Conservation (phyloP, 768 basidiomycete species). For the Lentinus tigrinus region DNA sequence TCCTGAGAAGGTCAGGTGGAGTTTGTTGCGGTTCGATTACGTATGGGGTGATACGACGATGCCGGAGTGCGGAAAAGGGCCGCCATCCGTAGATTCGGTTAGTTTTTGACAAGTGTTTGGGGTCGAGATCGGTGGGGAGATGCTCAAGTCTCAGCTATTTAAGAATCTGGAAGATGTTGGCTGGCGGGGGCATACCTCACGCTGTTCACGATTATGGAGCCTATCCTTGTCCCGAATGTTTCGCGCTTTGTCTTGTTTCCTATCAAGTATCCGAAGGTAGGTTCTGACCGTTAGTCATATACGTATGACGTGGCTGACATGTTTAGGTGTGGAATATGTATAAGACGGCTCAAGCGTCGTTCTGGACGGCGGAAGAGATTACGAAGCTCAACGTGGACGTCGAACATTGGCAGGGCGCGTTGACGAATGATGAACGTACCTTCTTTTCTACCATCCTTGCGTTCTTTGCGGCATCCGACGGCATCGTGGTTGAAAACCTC, state of each 20-base stretch:
- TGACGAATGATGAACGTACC: constrained; percentile 48
- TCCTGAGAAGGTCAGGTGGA: too few species aligned
- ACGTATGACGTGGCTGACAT: too few species aligned
- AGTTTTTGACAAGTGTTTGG: too few species aligned
- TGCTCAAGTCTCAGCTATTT: too few species aligned
- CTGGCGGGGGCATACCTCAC: too few species aligned
- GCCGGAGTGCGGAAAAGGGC: too few species aligned
- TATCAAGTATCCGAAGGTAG: neutral
- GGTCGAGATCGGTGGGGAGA: too few species aligned
- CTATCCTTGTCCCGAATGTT: neutral
- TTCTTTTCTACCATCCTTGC: constrained; percentile 53
- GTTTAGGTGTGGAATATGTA: constrained; percentile 50
- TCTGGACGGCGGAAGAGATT: constrained; percentile 48
- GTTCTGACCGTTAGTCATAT: too few species aligned
- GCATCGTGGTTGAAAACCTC: constrained; percentile 55
- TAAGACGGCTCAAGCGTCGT: constrained; percentile 50
- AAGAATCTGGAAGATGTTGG: too few species aligned
- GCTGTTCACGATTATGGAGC: neutral
- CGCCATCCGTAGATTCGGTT: too few species aligned
- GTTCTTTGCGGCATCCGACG: constrained; percentile 54
- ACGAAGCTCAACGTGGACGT: constrained; percentile 28
- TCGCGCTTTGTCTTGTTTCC: neutral
- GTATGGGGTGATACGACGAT: too few species aligned
- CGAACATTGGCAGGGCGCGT: constrained; percentile 47
- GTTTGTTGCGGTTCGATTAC: too few species aligned